phyloP scores from a whole-genome alignment of 768 basidiomycete species.

The Collybia mongolica region DNA sequence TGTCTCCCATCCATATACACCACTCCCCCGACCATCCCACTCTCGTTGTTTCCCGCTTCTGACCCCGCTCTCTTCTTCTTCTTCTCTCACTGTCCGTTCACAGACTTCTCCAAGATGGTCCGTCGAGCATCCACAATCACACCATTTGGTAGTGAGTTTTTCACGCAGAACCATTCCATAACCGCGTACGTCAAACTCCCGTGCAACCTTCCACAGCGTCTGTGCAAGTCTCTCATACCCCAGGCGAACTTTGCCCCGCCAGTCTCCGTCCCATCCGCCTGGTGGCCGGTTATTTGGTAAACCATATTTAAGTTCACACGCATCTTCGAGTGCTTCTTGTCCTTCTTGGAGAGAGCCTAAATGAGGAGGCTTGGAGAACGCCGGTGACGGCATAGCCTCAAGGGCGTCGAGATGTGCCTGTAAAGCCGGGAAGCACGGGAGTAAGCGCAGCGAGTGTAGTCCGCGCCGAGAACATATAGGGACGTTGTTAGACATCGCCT shows the following conservation, averaged over 20 bases:
- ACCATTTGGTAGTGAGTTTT: constrained; percentile 75
- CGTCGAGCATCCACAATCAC: constrained; percentile 79
- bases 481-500: constrained; percentile 74
- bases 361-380: constrained; percentile 67
- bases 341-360: constrained; percentile 59
- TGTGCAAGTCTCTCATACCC: constrained; percentile 66
- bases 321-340: constrained; percentile 61
- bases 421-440: constrained; percentile 60
- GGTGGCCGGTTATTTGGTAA: constrained; percentile 32
- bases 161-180: constrained; percentile 70
- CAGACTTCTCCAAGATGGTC: constrained; percentile 79
- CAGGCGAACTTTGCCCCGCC: constrained; percentile 56
- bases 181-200: constrained; percentile 71
- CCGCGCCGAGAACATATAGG: constrained; percentile 63
- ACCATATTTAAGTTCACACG: constrained; percentile 56
- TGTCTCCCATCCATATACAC: constrained; percentile 72
- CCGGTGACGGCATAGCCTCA: constrained; percentile 53
- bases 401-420: constrained; percentile 61
- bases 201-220: constrained; percentile 67
- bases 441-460: constrained; percentile 62
- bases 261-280: constrained; percentile 50
- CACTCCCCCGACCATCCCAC: constrained; percentile 77
- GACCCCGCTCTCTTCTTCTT: constrained; percentile 60
- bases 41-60: constrained; percentile 67
- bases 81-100: constrained; percentile 68